Percentiles rank a stretch among this genome's conserved stretches.
Evolutionary conservation across 1,284 basidiomycete genomes (phyloP).

Genomic region (Leccinum solheimii): DNA sequence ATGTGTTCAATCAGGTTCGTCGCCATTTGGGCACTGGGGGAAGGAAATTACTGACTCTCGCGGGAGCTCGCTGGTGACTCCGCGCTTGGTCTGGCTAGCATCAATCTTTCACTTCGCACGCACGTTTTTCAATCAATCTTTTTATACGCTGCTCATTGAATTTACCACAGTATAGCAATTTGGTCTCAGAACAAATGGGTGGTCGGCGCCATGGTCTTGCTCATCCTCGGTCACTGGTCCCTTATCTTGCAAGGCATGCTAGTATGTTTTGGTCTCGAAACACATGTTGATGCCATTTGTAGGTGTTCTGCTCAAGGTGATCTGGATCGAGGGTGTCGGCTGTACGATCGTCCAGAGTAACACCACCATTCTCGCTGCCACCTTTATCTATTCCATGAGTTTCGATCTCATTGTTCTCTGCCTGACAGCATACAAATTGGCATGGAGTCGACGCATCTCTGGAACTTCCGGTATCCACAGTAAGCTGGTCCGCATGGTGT

Average conservation of each 20-base stretch:
- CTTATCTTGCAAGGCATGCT: slow-evolving; percentile 33
- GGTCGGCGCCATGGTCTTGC: slow-evolving; percentile 26
- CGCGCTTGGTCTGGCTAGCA: slow-evolving; percentile 36
- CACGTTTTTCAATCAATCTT: slow-evolving; percentile 8
- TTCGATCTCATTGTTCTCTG: slow-evolving; percentile 48
- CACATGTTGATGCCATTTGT: not conserved
- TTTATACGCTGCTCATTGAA: not conserved
- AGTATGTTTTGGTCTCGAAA: not conserved
- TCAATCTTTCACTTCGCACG: slow-evolving; percentile 38
- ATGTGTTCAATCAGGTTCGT: slow-evolving; percentile 37
- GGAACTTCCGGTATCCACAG: slow-evolving; percentile 21
- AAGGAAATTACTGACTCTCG: slow-evolving; percentile 1
- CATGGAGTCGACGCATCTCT: slow-evolving; percentile 25
- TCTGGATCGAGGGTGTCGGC: slow-evolving; percentile 36
- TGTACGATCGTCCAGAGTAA: slow-evolving; percentile 41
- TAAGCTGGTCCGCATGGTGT: slow-evolving; percentile 34
- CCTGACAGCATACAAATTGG: slow-evolving; percentile 40
- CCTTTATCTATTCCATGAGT: slow-evolving; percentile 49
- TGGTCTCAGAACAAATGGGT: slow-evolving; percentile 39
- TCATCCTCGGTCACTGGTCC: slow-evolving; percentile 39
- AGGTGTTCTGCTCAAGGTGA: slow-evolving; percentile 43
- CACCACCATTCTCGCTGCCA: slow-evolving; percentile 42
- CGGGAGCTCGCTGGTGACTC: slow-evolving; percentile 36
- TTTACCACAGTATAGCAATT: slow-evolving; percentile 31
- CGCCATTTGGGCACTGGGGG: not conserved